Percentiles rank a stretch among this genome's conserved stretches.
Conservation (phyloP, 306 rosid genomes). For the Trifolium dubium region DNA sequence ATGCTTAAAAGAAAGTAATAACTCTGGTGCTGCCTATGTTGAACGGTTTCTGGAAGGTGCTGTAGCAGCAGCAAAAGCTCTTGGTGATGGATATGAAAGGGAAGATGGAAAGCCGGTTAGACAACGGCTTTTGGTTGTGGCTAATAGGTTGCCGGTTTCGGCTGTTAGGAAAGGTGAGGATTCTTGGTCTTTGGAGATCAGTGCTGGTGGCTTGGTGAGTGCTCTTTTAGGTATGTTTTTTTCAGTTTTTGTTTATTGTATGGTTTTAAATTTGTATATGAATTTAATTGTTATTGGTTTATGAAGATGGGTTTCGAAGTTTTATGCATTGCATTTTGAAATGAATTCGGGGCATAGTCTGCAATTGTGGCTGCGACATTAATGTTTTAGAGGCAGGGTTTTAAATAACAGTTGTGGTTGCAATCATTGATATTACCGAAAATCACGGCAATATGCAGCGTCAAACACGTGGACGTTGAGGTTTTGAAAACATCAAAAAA, state of each 20-base stretch:
- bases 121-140: slow-evolving; percentile 88
- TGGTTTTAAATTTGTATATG: slow-evolving; percentile 17
- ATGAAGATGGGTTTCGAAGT: slow-evolving; percentile 12
- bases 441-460: too few species aligned
- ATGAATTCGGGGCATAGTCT: background rate
- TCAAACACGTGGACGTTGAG: too few species aligned
- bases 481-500: too few species aligned
- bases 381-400: too few species aligned
- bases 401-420: too few species aligned
- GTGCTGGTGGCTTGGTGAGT: slow-evolving; percentile 94
- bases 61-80: slow-evolving; percentile 43
- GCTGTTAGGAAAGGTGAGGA: slow-evolving; percentile 85
- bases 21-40: slow-evolving; percentile 41
- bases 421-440: too few species aligned
- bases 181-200: slow-evolving; percentile 73
- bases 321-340: background rate
- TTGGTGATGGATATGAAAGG: slow-evolving; percentile 54
- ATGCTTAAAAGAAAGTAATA: slow-evolving; percentile 62
- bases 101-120: slow-evolving; percentile 58
- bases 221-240: slow-evolving; percentile 76
- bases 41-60: slow-evolving; percentile 56
- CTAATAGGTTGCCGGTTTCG: slow-evolving; percentile 91
- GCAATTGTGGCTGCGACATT: too few species aligned
- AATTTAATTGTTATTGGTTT: slow-evolving; percentile 32
- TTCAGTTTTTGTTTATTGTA: slow-evolving; percentile 25